Evolutionary conservation across 2,329 filamentous ascomycete species (phyloP).

Genomic region (Botrytis hyacinthi): DNA sequence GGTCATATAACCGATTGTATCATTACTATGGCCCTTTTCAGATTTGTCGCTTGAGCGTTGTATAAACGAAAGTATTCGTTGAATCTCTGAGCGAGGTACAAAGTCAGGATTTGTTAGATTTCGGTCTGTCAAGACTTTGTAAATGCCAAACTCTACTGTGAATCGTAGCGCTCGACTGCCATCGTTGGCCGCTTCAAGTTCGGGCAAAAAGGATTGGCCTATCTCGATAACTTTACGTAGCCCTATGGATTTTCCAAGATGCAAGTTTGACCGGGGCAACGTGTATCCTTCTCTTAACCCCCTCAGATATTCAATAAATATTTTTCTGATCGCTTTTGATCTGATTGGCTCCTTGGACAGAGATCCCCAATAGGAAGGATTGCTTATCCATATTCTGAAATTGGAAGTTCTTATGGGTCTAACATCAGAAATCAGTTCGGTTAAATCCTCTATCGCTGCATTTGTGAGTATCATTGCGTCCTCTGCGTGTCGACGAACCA

Average conservation of each 20-base stretch:
- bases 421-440: neutral
- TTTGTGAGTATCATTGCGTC: neutral
- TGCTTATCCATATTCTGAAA: neutral
- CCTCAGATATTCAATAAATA: neutral
- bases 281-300: neutral
- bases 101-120: neutral
- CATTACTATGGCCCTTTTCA: too few species aligned
- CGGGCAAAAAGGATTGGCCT: neutral
- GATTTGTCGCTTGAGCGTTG: neutral
- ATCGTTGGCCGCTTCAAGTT: neutral
- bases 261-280: rapidly evolving
- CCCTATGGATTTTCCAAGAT: neutral
- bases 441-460: neutral
- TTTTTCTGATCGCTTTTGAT: neutral
- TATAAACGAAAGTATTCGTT: neutral
- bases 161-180: neutral
- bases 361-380: neutral
- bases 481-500: neutral
- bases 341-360: rapidly evolving
- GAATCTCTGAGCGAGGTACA: neutral
- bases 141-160: neutral
- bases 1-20: neutral
- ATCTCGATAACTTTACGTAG: neutral
- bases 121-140: neutral
- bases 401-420: neutral